A percentile compares a stretch with the other conserved stretches of the same genome.
Evolutionary conservation across 2,329 filamentous ascomycete genomes (phyloP).

Genomic region (Truncatella angustata): DNA sequence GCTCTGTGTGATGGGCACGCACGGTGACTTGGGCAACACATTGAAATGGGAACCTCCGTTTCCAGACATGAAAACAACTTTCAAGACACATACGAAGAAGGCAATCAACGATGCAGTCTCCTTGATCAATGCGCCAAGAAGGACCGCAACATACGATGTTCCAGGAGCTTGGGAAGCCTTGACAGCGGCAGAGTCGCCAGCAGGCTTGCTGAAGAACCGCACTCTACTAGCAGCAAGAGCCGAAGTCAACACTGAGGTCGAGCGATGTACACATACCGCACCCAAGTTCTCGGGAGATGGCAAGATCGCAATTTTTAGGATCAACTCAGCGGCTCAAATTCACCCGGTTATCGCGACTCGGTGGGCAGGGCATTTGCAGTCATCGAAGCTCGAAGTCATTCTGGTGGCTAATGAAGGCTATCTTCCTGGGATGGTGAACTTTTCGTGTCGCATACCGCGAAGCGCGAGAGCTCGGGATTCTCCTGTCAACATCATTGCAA

Average conservation of each 20-base stretch:
- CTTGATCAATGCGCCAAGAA: constrained; percentile 62
- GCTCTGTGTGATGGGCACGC: constrained; percentile 63
- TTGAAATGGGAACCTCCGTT: constrained; percentile 67
- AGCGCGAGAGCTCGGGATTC: constrained; percentile 51
- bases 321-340: constrained; percentile 58
- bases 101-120: constrained; percentile 61
- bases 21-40: constrained; percentile 63
- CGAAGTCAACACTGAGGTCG: constrained; percentile 61
- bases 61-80: constrained; percentile 60
- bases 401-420: constrained; percentile 68
- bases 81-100: constrained; percentile 62
- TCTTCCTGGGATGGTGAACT: constrained; percentile 61
- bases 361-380: constrained; percentile 61
- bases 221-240: constrained; percentile 51
- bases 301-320: constrained; percentile 61
- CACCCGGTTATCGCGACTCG: constrained; percentile 67
- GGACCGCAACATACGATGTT: constrained; percentile 61
- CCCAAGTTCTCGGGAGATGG: constrained; percentile 64
- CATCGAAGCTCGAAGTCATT: constrained; percentile 59
- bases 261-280: constrained; percentile 58
- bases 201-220: constrained; percentile 46
- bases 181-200: constrained; percentile 46
- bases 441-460: constrained; percentile 62
- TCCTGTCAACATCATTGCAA: constrained; percentile 63
- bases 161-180: constrained; percentile 60